These are phyloP conservation scores for Sherardia arvensis DNA, from an alignment of 257 asterid genomes.

Conservation along the genomic window DNA sequence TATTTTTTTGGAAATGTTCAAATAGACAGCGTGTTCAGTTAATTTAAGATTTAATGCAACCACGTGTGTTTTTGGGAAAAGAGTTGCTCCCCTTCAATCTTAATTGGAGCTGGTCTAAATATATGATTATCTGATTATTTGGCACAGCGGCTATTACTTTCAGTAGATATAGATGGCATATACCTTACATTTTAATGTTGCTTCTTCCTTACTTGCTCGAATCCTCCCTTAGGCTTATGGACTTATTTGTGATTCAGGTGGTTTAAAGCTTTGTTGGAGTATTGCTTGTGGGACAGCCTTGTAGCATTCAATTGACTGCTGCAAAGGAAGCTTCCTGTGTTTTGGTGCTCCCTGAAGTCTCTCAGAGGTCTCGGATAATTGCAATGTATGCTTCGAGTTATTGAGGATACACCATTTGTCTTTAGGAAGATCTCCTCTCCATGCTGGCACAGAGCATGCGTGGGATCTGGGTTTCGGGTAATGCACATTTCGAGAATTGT, in stretches of 20 bases:
- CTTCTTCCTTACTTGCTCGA: not conserved
- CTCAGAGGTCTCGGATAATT: not conserved
- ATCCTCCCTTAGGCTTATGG: not conserved
- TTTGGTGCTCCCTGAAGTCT: slow-evolving; percentile 21
- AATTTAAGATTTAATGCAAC: not conserved
- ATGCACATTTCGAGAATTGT: slow-evolving; percentile 76
- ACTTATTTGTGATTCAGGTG: slow-evolving; percentile 11
- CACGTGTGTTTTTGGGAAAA: not conserved
- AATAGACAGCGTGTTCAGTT: not conserved
- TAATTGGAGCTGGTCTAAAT: not conserved
- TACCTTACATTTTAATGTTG: not conserved
- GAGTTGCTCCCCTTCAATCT: not conserved
- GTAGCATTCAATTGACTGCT: not conserved
- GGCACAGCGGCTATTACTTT: not conserved
- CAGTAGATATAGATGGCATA: not conserved
- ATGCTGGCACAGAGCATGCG: slow-evolving; percentile 90
- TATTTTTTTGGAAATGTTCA: not conserved
- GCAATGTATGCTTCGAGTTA: slow-evolving; percentile 11
- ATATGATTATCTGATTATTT: not conserved
- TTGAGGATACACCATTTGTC: slow-evolving; percentile 14
- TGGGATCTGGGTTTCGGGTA: slow-evolving; percentile 66
- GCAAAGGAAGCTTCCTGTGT: not conserved
- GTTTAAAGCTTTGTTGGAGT: not conserved
- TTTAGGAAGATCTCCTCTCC: slow-evolving; percentile 32
- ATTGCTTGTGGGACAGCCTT: not conserved